These are phyloP conservation scores for Fragaria vesca DNA, from an alignment of 306 rosid species.

Conservation along the genomic window DNA sequence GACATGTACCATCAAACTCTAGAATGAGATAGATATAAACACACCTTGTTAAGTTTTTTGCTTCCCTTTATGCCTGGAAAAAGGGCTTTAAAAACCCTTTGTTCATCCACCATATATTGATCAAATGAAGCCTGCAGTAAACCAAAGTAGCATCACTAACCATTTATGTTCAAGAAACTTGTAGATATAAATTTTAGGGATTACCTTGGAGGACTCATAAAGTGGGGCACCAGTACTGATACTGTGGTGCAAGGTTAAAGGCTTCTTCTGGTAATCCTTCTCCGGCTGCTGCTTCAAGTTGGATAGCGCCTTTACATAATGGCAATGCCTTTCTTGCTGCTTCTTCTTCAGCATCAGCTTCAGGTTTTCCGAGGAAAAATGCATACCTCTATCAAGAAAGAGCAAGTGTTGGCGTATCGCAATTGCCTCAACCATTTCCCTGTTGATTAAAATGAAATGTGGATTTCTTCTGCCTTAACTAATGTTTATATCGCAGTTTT, in stretches of 20 bases:
- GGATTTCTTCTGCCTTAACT: not conserved
- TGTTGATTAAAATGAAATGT: not conserved
- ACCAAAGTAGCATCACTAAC: not conserved
- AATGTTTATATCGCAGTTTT: not conserved
- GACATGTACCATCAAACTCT: no score
- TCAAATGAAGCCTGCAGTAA: constrained; percentile 52
- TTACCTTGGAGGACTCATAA: constrained; percentile 22
- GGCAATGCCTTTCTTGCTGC: not conserved
- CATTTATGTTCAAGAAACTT: not conserved
- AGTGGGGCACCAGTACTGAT: constrained; percentile 29
- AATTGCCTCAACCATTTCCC: not conserved
- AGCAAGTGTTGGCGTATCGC: not conserved
- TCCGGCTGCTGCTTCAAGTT: not conserved
- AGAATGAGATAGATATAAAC: not conserved
- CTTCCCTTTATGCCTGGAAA: constrained; percentile 21
- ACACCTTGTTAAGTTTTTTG: constrained; percentile 36
- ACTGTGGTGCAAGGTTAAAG: constrained; percentile 13
- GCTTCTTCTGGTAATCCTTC: constrained; percentile 13
- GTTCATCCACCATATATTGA: constrained; percentile 41
- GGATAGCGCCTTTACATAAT: not conserved
- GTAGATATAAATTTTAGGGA: no score
- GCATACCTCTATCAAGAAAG: not conserved
- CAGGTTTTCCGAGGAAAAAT: not conserved
- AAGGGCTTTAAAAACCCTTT: constrained; percentile 27
- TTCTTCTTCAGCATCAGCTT: constrained; percentile 13